A percentile compares a stretch with the other conserved stretches of the same genome.
These are phyloP conservation scores for Wallacemonas sp. DNA, from an alignment of 208 protist genomes.

Conservation along the genomic window DNA sequence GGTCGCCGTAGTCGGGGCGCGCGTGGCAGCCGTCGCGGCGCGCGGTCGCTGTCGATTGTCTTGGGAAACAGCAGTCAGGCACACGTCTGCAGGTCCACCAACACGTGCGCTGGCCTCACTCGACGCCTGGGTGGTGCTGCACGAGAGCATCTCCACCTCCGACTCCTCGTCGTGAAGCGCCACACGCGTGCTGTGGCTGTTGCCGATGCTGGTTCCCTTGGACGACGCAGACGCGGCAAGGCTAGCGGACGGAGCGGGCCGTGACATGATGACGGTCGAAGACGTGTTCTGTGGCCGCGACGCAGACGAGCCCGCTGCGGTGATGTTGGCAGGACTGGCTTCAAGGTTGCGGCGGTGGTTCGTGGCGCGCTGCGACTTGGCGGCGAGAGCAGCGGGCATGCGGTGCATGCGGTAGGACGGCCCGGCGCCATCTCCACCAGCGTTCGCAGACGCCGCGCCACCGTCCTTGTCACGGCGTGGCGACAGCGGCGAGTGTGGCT, in stretches of 20 bases:
- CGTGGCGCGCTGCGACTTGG: conserved; percentile 10
- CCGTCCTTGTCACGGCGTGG: not conserved
- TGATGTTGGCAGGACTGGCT: not conserved
- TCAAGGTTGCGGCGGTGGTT: conserved; percentile 4
- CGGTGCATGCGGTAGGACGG: conserved; percentile 8
- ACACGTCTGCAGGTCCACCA: no score
- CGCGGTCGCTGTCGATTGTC: no score
- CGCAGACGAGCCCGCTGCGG: not conserved
- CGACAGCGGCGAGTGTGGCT: not conserved
- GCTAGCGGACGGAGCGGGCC: not conserved
- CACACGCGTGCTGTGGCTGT: not conserved
- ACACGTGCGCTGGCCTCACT: not conserved
- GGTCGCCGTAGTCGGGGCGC: not conserved
- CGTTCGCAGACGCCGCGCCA: not conserved
- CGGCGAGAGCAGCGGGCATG: conserved; percentile 5
- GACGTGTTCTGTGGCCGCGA: not conserved
- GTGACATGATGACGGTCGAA: not conserved
- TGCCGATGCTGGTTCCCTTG: not conserved
- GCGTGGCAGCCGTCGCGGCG: no score
- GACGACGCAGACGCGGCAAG: not conserved
- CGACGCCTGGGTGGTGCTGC: not conserved
- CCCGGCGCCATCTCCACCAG: not conserved
- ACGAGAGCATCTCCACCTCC: not conserved
- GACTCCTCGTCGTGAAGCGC: conserved; percentile 2
- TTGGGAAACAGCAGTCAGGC: no score